These are phyloP conservation scores for Furcasterigmium sp. DNA, from an alignment of 2,329 filamentous ascomycete species.

Conservation along the genomic window DNA sequence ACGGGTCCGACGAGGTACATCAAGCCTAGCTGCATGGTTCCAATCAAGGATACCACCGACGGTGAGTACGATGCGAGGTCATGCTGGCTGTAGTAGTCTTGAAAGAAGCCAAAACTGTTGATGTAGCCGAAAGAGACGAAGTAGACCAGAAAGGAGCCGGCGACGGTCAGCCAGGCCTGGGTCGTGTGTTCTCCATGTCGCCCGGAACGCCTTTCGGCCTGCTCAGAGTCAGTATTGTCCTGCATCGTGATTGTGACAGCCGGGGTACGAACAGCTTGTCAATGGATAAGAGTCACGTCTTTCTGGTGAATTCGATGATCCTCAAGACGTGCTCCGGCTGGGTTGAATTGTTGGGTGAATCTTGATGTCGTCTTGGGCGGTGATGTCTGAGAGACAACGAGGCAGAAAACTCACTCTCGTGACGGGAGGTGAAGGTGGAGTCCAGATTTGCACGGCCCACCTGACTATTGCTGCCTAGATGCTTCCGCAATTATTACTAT, in stretches of 20 bases:
- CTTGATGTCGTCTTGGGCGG: too few relatives aligned
- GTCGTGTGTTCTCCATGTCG: constrained; percentile 2
- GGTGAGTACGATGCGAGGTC: constrained; percentile 24
- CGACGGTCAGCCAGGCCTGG: constrained; percentile 6
- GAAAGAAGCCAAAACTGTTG: constrained; percentile 38
- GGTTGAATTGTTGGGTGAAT: too few relatives aligned
- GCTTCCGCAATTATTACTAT: too few relatives aligned
- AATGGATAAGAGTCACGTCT: too few relatives aligned
- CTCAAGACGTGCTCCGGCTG: too few relatives aligned
- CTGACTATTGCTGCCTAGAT: too few relatives aligned
- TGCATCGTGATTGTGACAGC: neutral
- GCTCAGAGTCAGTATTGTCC: neutral
- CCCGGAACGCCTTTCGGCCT: neutral
- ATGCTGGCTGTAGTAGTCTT: constrained; percentile 34
- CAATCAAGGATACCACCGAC: constrained; percentile 38
- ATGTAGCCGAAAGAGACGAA: constrained; percentile 21
- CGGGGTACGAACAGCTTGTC: neutral
- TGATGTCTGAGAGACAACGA: too few relatives aligned
- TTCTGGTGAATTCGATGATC: too few relatives aligned
- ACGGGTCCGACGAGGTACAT: constrained; percentile 32
- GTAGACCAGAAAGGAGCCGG: constrained; percentile 8
- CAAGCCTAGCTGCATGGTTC: constrained; percentile 33
- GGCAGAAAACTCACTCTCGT: too few relatives aligned
- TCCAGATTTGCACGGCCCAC: too few relatives aligned
- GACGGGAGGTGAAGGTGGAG: too few relatives aligned